Evolutionary conservation across 331 rosid species (phyloP).

Genomic region (Pyracantha coccinea): DNA sequence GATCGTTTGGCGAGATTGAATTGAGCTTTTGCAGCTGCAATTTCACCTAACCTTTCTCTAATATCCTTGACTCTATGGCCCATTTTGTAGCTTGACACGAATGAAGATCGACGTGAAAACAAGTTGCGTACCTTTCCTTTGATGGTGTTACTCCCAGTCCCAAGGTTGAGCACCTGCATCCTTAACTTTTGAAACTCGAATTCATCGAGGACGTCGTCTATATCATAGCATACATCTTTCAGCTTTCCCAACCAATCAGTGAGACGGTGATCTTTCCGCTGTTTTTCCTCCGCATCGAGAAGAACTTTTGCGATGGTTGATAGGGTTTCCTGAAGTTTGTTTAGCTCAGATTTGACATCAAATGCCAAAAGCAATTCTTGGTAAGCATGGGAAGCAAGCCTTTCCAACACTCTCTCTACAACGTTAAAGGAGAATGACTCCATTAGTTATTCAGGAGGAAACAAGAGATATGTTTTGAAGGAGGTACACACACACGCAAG

Average conservation of each 20-base stretch:
- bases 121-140: constrained; percentile 15
- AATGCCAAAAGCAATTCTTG: neutral
- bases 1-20: neutral
- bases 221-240: neutral
- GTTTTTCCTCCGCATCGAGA: constrained; percentile 6
- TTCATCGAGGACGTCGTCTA: constrained; percentile 3
- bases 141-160: neutral
- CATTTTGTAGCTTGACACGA: neutral
- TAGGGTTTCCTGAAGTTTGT: neutral
- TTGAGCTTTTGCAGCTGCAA: neutral
- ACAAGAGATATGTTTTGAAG: neutral
- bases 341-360: neutral
- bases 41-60: neutral
- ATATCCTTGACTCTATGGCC: neutral
- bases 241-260: constrained; percentile 3
- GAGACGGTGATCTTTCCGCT: neutral
- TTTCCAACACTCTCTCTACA: neutral
- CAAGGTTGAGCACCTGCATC: neutral
- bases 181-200: neutral
- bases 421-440: neutral
- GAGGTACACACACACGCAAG: neutral
- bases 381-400: neutral
- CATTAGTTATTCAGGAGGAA: neutral
- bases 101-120: neutral
- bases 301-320: neutral